Conservation (phyloP, 352 stramenopile genomes). For the Globisporangium ultimum region DNA sequence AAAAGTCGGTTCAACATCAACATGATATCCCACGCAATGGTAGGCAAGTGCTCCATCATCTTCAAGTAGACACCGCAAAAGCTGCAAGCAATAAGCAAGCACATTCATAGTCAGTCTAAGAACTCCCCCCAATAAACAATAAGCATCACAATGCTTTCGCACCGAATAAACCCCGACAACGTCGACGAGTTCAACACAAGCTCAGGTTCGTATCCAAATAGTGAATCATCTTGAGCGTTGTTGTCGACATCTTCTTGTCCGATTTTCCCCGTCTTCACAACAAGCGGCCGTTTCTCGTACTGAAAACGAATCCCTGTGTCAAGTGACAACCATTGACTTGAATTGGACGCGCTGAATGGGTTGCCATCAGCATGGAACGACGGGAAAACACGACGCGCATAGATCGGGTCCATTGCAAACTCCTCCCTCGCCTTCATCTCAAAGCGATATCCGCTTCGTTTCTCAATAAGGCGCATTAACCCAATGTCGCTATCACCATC, state of each 20-base stretch:
- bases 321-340: slow-evolving; percentile 49
- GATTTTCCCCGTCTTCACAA: slow-evolving; percentile 24
- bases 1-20: slow-evolving; percentile 70
- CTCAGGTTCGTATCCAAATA: slow-evolving; percentile 29
- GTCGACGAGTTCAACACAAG: slow-evolving; percentile 74
- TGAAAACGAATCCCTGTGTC: slow-evolving; percentile 58
- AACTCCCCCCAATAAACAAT: neutral
- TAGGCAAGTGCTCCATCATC: slow-evolving; percentile 82
- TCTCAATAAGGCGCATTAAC: slow-evolving; percentile 69
- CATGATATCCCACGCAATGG: slow-evolving; percentile 70
- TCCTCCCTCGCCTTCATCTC: slow-evolving; percentile 40
- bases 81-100: slow-evolving; percentile 20
- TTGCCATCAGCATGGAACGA: slow-evolving; percentile 60
- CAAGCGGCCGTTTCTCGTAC: slow-evolving; percentile 24
- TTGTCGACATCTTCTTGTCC: neutral
- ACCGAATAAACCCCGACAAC: slow-evolving; percentile 70
- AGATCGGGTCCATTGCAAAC: slow-evolving; percentile 50
- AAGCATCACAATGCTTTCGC: slow-evolving; percentile 7
- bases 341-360: slow-evolving; percentile 54
- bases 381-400: slow-evolving; percentile 64
- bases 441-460: slow-evolving; percentile 72
- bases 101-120: neutral
- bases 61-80: slow-evolving; percentile 84
- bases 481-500: slow-evolving; percentile 41
- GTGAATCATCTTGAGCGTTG: neutral